These are phyloP conservation scores for Populus hybrid DNA, from an alignment of 441 rosid species.

Conservation along the genomic window DNA sequence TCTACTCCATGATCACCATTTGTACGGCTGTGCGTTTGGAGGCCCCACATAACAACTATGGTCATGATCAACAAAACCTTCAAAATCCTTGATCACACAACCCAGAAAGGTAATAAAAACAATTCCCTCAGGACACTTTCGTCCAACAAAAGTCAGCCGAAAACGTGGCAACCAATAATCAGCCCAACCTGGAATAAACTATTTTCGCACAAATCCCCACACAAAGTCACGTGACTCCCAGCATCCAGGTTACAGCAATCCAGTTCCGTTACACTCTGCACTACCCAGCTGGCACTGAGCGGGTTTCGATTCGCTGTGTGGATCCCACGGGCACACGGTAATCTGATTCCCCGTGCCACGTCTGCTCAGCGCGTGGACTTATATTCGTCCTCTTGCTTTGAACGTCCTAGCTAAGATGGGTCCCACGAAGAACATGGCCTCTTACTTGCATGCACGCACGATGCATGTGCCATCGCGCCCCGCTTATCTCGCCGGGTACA, in stretches of 20 bases:
- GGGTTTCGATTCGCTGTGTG: conserved; percentile 29
- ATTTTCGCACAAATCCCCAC: conserved; percentile 28
- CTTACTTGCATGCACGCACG: conserved; percentile 57
- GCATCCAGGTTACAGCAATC: background rate
- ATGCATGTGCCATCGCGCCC: conserved; percentile 45
- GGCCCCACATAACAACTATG: conserved; percentile 15
- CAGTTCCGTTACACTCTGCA: background rate
- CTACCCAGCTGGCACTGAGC: conserved; percentile 29
- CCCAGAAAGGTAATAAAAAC: background rate
- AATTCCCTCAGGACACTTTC: background rate
- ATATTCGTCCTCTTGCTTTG: background rate
- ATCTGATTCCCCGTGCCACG: conserved; percentile 24
- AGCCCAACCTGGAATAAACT: background rate
- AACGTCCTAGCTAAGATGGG: conserved; percentile 36
- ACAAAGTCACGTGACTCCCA: conserved; percentile 45
- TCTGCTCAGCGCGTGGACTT: conserved; percentile 19
- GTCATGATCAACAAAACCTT: background rate
- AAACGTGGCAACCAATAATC: conserved; percentile 24
- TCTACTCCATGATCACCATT: background rate
- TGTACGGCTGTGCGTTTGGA: conserved; percentile 9
- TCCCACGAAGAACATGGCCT: conserved; percentile 46
- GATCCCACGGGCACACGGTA: conserved; percentile 28
- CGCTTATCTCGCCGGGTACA: conserved; percentile 26
- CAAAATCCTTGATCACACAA: background rate
- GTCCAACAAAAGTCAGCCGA: background rate